Evolutionary conservation across 352 stramenopile species (phyloP), one percentile per base, ranked within the genome.

Genomic region (Globisporangium viniferum): DNA sequence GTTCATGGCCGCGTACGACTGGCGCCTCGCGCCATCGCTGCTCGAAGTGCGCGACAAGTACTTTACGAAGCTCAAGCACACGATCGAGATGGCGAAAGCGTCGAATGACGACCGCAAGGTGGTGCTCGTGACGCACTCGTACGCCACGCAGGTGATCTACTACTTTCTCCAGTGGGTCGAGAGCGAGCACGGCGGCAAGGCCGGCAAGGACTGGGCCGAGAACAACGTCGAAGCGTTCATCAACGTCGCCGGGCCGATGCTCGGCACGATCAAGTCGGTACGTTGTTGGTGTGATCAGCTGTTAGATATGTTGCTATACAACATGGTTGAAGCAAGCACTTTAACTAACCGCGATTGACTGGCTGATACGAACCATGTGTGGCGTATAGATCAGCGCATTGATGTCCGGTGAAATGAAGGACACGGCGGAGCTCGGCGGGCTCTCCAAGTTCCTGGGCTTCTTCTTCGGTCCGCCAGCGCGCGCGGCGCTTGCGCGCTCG

Each of bases 131-230:
- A 90, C 90, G 9, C 97, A 99, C 75, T 98, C 89, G 57, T 98
- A 98, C 77, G 95, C 92, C 9, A 87, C 81, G 9, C 91, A 97
- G 48, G 81, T 98, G 10, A 80, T 95, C n/a, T 88, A 97, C 57
- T 97, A 97, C 78, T 99, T 99, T 69, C 89, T 98, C 62, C 86
- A 97, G 59, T 99, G 97, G 97, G 95, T 98, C 55, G 92, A 97
- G 54, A 91, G 80, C 55, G 63, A 89, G 8, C 80, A 88, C 7
- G 92, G 91, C 39, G 91, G 91, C 41, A 87, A 86, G n/a, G 91
- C 84, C 41, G 94, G 95, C 2, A 80, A 87, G 18, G 62, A 90
- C n/a, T 99, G 97, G 97, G 89, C 98, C 4, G 92, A 98, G 53
- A 78, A 91, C 36, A 84, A 98, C 76, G 66, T 99, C 20, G 90